Evolutionary conservation across 805 yeast genomes (phyloP).

Genomic region (Cyberlindnera petersonii): DNA sequence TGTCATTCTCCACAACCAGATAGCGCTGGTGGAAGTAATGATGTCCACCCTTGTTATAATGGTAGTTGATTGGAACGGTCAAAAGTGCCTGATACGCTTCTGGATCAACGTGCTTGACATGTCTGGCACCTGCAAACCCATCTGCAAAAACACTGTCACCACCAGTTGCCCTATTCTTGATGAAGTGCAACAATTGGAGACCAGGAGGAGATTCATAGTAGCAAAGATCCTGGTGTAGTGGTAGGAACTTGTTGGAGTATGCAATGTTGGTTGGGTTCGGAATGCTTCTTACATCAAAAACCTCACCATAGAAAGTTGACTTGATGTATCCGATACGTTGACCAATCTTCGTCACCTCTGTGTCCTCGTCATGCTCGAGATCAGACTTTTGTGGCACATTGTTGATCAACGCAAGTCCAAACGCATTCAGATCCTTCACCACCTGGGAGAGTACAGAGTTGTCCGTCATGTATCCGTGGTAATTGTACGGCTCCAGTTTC

Average conservation of each 20-base stretch:
- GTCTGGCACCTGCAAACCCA: conserved; percentile 59
- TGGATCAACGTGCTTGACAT: conserved; percentile 53
- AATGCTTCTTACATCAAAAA: conserved; percentile 58
- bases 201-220: conserved; percentile 85
- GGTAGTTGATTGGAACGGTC: conserved; percentile 62
- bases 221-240: conserved; percentile 73
- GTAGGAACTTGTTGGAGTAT: conserved; percentile 58
- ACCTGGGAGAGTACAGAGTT: conserved; percentile 31
- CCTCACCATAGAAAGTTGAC: conserved; percentile 65
- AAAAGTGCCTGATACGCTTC: conserved; percentile 60
- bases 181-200: conserved; percentile 61
- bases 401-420: conserved; percentile 55
- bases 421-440: conserved; percentile 44
- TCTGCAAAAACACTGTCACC: conserved; percentile 72
- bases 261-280: conserved; percentile 65
- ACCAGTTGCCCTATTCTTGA: conserved; percentile 49
- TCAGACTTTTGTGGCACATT: conserved; percentile 50
- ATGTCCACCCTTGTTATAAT: conserved; percentile 58
- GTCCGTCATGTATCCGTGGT: conserved; percentile 14
- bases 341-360: conserved; percentile 41
- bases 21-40: conserved; percentile 62
- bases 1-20: conserved; percentile 52
- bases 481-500: conserved; percentile 7
- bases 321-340: conserved; percentile 62
- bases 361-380: conserved; percentile 22